Conservation (phyloP, 805 yeast genomes). For the Wickerhamiella brachini region DNA sequence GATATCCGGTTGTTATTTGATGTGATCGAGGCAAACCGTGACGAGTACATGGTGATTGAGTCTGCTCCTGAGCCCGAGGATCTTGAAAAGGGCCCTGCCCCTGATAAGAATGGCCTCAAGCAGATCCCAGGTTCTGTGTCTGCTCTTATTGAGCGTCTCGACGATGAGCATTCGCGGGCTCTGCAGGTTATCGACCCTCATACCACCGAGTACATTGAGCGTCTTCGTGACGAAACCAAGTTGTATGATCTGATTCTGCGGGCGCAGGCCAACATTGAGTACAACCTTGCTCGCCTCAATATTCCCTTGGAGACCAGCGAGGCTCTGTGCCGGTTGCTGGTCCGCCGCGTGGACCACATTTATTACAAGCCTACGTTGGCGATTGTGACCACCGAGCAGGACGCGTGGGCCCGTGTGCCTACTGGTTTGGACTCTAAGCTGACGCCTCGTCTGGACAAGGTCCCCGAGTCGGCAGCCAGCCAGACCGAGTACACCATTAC, state of each 20-base stretch:
- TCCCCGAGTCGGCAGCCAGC: conserved; percentile 13
- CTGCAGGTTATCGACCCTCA: conserved; percentile 87
- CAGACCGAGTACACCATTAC: conserved; percentile 33
- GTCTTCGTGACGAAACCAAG: conserved; percentile 74
- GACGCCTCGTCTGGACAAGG: conserved; percentile 25
- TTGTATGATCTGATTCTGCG: conserved; percentile 68
- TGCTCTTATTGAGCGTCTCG: conserved; percentile 81
- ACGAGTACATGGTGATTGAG: conserved; percentile 59
- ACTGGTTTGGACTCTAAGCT: conserved; percentile 22
- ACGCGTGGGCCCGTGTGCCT: conserved; percentile 55
- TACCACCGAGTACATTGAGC: conserved; percentile 80
- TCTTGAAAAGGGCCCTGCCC: conserved; percentile 45
- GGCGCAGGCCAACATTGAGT: conserved; percentile 75
- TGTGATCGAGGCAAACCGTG: conserved; percentile 49
- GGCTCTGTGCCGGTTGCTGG: conserved; percentile 46
- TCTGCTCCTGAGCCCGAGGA: conserved; percentile 71
- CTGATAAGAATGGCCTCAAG: conserved; percentile 48
- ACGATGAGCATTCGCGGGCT: conserved; percentile 83
- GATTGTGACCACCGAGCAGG: conserved; percentile 50
- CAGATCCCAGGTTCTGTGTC: conserved; percentile 73
- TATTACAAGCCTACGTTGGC: conserved; percentile 81
- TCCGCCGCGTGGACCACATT: conserved; percentile 79
- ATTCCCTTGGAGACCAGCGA: conserved; percentile 27
- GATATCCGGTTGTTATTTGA: conserved; percentile 52
- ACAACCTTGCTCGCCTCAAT: conserved; percentile 22